Conservation (phyloP, 2,329 filamentous ascomycete genomes). For the Colletotrichum aenigma region DNA sequence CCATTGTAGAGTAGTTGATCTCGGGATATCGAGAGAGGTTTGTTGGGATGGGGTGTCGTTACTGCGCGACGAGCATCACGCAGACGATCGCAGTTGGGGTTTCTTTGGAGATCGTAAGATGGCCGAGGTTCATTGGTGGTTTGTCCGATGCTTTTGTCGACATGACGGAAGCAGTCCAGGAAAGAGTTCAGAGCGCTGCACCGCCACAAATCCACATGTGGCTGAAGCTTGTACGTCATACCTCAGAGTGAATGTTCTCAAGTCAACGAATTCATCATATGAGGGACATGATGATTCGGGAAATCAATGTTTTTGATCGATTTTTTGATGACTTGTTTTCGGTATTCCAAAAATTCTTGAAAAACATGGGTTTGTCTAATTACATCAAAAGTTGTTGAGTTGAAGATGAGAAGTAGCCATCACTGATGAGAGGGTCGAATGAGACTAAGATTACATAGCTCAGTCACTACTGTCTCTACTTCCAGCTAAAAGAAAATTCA, state of each 20-base stretch:
- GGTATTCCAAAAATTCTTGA: fast-evolving
- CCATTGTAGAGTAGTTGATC: conserved; percentile 34
- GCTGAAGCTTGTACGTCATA: conserved; percentile 3
- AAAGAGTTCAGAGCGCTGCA: conserved; percentile 6
- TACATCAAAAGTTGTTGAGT: not conserved
- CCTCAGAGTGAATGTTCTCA: not conserved
- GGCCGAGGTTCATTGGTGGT: not conserved
- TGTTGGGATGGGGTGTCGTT: not conserved
- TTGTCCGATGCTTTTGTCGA: not conserved
- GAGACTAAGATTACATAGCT: too few species aligned
- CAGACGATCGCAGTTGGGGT: not conserved
- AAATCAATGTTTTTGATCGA: not conserved
- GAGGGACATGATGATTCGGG: fast-evolving
- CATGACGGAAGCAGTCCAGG: conserved; percentile 14
- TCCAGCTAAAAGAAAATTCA: not conserved
- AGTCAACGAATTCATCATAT: not conserved
- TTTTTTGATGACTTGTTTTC: not conserved
- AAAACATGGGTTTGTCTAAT: fast-evolving
- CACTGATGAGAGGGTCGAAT: not conserved
- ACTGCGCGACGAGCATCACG: not conserved
- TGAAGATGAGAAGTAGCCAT: not conserved
- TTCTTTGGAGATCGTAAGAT: not conserved
- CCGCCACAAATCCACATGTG: conserved; percentile 11
- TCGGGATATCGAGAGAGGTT: not conserved
- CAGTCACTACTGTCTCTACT: not conserved